Evolutionary conservation across 108 stramenopile genomes (phyloP).

Genomic region (Skeletonema menzelii): DNA sequence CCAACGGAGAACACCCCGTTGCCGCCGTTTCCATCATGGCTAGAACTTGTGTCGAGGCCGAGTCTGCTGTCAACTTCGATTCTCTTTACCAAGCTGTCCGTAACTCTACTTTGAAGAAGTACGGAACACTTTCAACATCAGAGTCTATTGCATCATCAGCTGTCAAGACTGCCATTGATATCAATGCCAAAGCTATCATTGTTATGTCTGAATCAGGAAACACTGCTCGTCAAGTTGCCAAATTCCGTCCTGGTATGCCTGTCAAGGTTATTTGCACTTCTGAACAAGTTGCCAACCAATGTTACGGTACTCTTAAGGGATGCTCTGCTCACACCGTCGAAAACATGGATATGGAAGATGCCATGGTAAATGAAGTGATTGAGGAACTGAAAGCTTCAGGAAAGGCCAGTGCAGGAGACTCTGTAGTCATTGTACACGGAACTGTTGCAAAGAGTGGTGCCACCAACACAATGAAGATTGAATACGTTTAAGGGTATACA

Average conservation of each 20-base stretch:
- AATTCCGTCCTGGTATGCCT: conserved; percentile 93
- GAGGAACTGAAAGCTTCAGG: conserved; percentile 64
- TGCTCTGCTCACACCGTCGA: conserved; percentile 65
- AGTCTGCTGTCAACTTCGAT: conserved; percentile 74
- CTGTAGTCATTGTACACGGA: conserved; percentile 90
- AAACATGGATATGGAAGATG: conserved; percentile 69
- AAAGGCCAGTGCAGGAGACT: conserved; percentile 83
- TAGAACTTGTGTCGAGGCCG: conserved; percentile 92
- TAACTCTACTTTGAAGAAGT: conserved; percentile 69
- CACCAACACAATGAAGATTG: conserved; percentile 84
- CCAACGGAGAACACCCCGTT: conserved; percentile 90
- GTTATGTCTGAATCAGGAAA: conserved; percentile 94
- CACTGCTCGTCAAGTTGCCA: conserved; percentile 94
- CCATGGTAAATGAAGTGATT: conserved; percentile 74
- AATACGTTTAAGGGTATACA: conserved; percentile 57
- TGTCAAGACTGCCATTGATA: conserved; percentile 96
- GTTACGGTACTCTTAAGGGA: conserved; percentile 79
- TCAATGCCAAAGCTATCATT: conserved; percentile 89
- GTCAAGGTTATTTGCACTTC: conserved; percentile 83
- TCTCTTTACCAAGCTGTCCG: conserved; percentile 78
- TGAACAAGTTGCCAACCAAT: conserved; percentile 84
- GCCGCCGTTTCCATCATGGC: conserved; percentile 95
- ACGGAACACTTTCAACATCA: conserved; percentile 57
- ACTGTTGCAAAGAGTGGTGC: conserved; percentile 54
- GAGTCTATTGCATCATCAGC: conserved; percentile 96